Base-by-base conservation (phyloP, 352 stramenopile genomes). In the Saprolegnia diclina region DNA sequence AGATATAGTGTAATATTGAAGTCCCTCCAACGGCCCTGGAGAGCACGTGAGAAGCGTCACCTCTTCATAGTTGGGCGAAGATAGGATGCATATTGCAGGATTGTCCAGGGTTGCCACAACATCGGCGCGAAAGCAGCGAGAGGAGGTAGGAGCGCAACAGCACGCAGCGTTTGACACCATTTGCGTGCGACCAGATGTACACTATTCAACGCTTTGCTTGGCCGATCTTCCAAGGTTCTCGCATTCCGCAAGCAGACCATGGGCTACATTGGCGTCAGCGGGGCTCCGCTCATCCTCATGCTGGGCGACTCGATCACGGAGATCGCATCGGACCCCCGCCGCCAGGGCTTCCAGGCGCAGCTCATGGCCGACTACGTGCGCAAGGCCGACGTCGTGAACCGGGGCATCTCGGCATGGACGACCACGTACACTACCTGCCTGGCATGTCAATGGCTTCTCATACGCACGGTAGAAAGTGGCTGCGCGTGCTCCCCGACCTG, bases 281-380 rank as follows among this genome's bases (percentile, higher is more conserved):
- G 63, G 13, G 63, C 63, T 19, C 63, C 63, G 38, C 42, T 69
- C 16, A 50, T 69, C 63, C 21, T 69, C 45, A 69, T 52, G 14
- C 29, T 69, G 4, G 63, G 63, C 38, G 63, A 69, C 22, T 69
- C 63, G 16, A 69, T 69, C 50, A 69, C 63, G 21, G 42, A 69
- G 32, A 46, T 61, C 52, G 63, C 5, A 19, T 29, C 50, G 16
- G 46, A 69, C 37, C 63, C 63, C 9, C 22, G 29, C 19, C 24
- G 21, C 21, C 42, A 53, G 13, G 63, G 63, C 46, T 69, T 61
- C 37, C 63, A 69, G 50, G 18, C 38, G 16, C 63, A 61, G 19
- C 46, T 69, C 10, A 45, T 10, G 10, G 54, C 22, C 38, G 63
- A 69, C 63, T 69, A 69, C 63, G 48, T 69, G 22, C 50, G 63